A percentile compares a stretch with the other conserved stretches of the same genome.
Conservation (phyloP, 139 green algal genomes). For the Diplosphaera chodatii region DNA sequence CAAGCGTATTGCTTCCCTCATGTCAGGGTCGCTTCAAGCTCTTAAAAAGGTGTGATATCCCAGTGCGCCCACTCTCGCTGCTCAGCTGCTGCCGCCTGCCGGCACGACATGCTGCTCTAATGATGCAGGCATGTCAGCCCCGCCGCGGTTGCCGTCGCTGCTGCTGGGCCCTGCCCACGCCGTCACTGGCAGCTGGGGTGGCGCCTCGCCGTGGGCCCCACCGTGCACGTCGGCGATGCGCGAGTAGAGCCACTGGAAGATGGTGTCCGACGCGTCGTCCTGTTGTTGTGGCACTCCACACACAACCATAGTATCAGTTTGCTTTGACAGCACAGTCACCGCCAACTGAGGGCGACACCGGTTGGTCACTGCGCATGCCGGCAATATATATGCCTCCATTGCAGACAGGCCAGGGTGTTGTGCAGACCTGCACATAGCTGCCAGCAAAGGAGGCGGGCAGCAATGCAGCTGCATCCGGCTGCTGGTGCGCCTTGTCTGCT, state of each 20-base stretch:
- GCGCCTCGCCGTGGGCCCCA: not conserved
- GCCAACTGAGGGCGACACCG: too few species aligned
- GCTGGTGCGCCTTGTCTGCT: not conserved
- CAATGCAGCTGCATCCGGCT: not conserved
- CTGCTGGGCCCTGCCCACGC: too few species aligned
- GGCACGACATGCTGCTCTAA: too few species aligned
- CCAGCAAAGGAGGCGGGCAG: not conserved
- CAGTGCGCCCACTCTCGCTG: too few species aligned
- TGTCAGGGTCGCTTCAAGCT: too few species aligned
- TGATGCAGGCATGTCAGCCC: too few species aligned
- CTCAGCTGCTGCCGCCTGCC: too few species aligned
- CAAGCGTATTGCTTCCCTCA: too few species aligned
- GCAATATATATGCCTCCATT: not conserved
- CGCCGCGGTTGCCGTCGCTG: too few species aligned
- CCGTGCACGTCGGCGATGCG: not conserved
- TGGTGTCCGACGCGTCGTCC: not conserved
- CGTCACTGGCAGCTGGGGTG: too few species aligned
- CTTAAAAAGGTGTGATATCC: too few species aligned
- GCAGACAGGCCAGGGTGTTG: not conserved
- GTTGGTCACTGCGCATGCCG: not conserved
- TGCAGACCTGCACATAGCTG: not conserved
- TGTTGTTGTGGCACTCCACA: not conserved
- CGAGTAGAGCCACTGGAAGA: not conserved
- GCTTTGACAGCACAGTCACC: too few species aligned
- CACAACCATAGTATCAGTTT: not conserved